Evolutionary conservation across 2,329 filamentous ascomycete species (phyloP).

Genomic region (Allantophomopsis lycopodina): DNA sequence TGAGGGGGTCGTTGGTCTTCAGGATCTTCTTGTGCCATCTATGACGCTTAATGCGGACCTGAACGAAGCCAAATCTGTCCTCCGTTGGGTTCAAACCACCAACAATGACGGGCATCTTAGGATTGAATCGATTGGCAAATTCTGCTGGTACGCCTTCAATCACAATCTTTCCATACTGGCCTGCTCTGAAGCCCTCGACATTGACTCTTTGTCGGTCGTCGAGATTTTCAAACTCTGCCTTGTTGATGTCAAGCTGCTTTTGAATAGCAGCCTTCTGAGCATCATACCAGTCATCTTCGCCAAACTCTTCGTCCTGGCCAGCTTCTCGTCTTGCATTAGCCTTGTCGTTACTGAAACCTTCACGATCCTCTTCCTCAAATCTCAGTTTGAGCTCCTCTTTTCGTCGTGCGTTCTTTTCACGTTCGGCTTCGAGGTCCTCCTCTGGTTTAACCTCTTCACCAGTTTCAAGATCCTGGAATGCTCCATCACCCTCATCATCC

Average conservation of each 20-base stretch:
- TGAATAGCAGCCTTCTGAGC: constrained; percentile 88
- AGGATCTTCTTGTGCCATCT: constrained; percentile 99
- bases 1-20: constrained; percentile 94
- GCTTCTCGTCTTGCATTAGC: constrained; percentile 59
- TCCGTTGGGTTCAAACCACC: constrained; percentile 90
- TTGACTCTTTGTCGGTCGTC: constrained; percentile 72
- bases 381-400: constrained; percentile 92
- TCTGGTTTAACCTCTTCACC: constrained; percentile 42
- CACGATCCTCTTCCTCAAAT: constrained; percentile 96
- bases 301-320: constrained; percentile 62
- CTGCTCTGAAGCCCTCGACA: constrained; percentile 83
- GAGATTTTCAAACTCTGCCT: constrained; percentile 76
- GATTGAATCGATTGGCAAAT: constrained; percentile 72
- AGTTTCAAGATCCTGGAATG: constrained; percentile 75
- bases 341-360: constrained; percentile 87
- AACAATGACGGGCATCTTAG: constrained; percentile 71
- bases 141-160: constrained; percentile 83
- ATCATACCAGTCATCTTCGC: constrained; percentile 98
- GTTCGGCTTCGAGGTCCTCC: constrained; percentile 63
- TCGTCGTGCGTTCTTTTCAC: constrained; percentile 75
- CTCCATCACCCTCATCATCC: constrained; percentile 62
- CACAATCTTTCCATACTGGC: constrained; percentile 85
- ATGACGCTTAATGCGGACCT: constrained; percentile 93
- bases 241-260: constrained; percentile 95
- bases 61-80: constrained; percentile 88